Base-by-base conservation (phyloP, 352 stramenopile genomes). In the Nothophytophthora sp. region DNA sequence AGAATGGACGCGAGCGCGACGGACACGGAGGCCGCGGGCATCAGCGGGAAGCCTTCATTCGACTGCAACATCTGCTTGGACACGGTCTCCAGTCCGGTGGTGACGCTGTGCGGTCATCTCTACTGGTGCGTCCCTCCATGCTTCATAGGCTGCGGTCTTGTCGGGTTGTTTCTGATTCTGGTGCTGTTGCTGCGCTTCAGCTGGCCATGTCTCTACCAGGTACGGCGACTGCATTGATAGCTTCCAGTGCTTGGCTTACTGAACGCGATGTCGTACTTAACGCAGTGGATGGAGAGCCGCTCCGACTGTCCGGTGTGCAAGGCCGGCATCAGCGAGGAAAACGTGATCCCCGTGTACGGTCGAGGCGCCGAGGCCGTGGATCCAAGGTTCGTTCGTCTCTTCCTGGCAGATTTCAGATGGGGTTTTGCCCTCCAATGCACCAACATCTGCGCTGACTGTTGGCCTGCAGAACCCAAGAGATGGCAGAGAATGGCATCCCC, bases 31-130 rank as follows among this genome's bases (percentile, higher is more conserved):
- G 29, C 46, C 18, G 44, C 35, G n/a, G 55, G 53, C 55, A n/a
- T n/a, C n/a, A 62, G 40, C 16, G 32, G 22, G 5, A 74, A 66
- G 25, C 42, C 56, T 28, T 51, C 51, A 9, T 95, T 95, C 42
- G 86, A 96, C 57, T 97, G 88, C 70, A 97, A 96, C 58, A 90
- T 97, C 57, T 97, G 88, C 49, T 72, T 97, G 27, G 87, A 96
- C 51, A 75, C 68, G 34, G 87, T 96, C 15, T 76, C 71, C 28
- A 92, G 87, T 40, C 87, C 88, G 9, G 85, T 97, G 11, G 87
- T 97, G 44, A 97, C 88, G 32, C 77, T 93, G 32, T 97, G 88
- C 41, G 88, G 88, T 9, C 88, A 97, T 67, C 66, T 97, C 28
- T 97, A 96, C 67, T 97, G 88, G 83, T 96, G 39, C 43, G 34